These are phyloP conservation scores for Podila epigama DNA, from an alignment of 192 early-diverging fungal species.

Conservation along the genomic window DNA sequence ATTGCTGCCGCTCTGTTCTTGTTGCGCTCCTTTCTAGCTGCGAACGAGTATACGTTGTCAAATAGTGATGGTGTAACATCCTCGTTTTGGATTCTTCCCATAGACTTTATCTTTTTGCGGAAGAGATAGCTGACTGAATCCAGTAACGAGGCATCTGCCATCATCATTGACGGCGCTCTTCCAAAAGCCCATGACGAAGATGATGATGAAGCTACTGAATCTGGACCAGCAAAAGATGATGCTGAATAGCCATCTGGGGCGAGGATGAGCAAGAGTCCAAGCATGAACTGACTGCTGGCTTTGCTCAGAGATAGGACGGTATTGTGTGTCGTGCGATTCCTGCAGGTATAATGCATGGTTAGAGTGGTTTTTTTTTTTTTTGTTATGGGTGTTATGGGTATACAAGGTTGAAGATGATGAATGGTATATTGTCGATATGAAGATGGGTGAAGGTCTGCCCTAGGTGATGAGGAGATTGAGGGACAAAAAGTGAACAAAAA, in stretches of 20 bases:
- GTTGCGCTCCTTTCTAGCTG: constrained; percentile 5
- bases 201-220: neutral
- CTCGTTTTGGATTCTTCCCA: neutral
- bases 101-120: neutral
- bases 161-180: neutral
- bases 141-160: constrained; percentile 19
- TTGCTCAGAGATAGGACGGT: constrained; percentile 7
- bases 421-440: neutral
- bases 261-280: constrained; percentile 17
- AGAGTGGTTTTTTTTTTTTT: too few relatives aligned
- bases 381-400: too few relatives aligned
- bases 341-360: neutral
- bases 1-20: neutral
- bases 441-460: neutral
- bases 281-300: constrained; percentile 12
- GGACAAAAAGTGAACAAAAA: neutral
- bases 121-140: constrained; percentile 18
- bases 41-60: constrained; percentile 17
- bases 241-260: neutral
- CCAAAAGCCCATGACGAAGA: neutral
- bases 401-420: too few relatives aligned
- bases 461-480: neutral
- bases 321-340: neutral
- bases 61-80: neutral
- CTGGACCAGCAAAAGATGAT: too few relatives aligned